phyloP scores from a whole-genome alignment of 2,329 filamentous ascomycete species.

The Fusarium brevicatenulatum region DNA sequence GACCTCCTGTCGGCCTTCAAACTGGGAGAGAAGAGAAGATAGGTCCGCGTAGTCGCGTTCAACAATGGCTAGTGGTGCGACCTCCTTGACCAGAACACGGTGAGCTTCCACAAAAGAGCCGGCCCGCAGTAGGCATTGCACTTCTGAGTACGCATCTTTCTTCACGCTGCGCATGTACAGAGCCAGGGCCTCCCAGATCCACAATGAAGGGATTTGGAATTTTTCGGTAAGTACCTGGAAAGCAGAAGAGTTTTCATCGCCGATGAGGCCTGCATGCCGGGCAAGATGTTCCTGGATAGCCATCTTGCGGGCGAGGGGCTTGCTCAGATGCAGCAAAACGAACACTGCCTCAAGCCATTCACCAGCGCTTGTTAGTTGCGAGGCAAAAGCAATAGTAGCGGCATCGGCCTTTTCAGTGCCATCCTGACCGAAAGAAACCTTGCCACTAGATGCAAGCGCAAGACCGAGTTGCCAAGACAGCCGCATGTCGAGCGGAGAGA shows the following conservation, averaged over 20 bases:
- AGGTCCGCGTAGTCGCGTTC: slow-evolving; percentile 81
- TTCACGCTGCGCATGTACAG: slow-evolving; percentile 80
- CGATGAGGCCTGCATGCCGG: slow-evolving; percentile 75
- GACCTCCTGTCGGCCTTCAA: slow-evolving; percentile 68
- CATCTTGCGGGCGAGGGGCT: slow-evolving; percentile 68
- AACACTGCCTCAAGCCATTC: slow-evolving; percentile 79
- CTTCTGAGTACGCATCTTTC: slow-evolving; percentile 75
- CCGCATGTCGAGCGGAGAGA: slow-evolving; percentile 78
- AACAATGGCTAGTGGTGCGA: slow-evolving; percentile 85
- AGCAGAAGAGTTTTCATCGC: slow-evolving; percentile 63
- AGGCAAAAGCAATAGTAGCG: slow-evolving; percentile 71
- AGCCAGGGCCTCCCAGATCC: slow-evolving; percentile 91
- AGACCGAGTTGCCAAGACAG: slow-evolving; percentile 88
- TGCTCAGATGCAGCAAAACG: slow-evolving; percentile 79
- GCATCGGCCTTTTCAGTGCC: slow-evolving; percentile 71
- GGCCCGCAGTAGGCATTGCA: slow-evolving; percentile 82
- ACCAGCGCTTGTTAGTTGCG: slow-evolving; percentile 70
- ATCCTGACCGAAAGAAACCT: slow-evolving; percentile 63
- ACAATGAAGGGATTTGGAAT: slow-evolving; percentile 76
- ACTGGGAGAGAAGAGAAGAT: slow-evolving; percentile 75
- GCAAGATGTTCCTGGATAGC: slow-evolving; percentile 79
- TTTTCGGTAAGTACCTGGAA: slow-evolving; percentile 70
- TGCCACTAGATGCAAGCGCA: slow-evolving; percentile 64
- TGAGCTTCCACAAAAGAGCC: slow-evolving; percentile 84
- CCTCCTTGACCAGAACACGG: slow-evolving; percentile 79